Evolutionary conservation across 768 basidiomycete genomes (phyloP), one percentile per base, ranked within the genome.

Genomic region (Calocybe gangraenosa): DNA sequence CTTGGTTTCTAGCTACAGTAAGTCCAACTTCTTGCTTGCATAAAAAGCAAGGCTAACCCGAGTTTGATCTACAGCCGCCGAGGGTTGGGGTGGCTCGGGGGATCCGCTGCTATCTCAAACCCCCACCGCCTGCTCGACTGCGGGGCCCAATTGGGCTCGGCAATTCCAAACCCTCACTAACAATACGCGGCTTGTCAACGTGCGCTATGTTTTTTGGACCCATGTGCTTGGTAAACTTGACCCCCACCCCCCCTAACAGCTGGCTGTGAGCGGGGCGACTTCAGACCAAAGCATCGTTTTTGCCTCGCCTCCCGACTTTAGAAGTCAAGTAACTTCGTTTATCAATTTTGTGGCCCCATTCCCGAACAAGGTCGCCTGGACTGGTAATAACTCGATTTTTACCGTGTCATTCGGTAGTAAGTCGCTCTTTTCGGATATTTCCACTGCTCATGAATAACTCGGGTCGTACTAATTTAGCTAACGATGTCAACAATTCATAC

Each of bases 341-440:
- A 25, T 51, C 15, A 48, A 50, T 31, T 50, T 47, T 20, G 48
- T 58, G 13, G 49, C 40, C 13, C 56, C 48, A 7, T 51, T 44
- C 39, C 45, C 49, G 13, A 37, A 43, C 23, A 54, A 53, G 39
- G 53, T 58, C 6, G 19, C 53, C 1, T 58, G 55, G 58, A 54
- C 49, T 31, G 37, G 36, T 11, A 32, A 38, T 17, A 49, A 58
- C 40, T 50, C 55, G 0, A 39, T 56, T 4, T 58, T 58, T 37
- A 56, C 50, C 1, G 51, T 58, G 2, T 48, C 55, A 1, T 58
- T 58, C 25, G 55, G 58, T 37, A 58, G 55, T 58, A 32, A 48
- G 58, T 30, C 17, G 3, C 14, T 34, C 20, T 13, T 28, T 14
- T 10, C 15, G 30, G 8, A 31, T 14, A 31, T 31, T 14, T 8